Evolutionary conservation across 1,284 basidiomycete genomes (phyloP), one percentile per base, ranked within the genome.

Genomic region (Cryptococcus amylolentus): DNA sequence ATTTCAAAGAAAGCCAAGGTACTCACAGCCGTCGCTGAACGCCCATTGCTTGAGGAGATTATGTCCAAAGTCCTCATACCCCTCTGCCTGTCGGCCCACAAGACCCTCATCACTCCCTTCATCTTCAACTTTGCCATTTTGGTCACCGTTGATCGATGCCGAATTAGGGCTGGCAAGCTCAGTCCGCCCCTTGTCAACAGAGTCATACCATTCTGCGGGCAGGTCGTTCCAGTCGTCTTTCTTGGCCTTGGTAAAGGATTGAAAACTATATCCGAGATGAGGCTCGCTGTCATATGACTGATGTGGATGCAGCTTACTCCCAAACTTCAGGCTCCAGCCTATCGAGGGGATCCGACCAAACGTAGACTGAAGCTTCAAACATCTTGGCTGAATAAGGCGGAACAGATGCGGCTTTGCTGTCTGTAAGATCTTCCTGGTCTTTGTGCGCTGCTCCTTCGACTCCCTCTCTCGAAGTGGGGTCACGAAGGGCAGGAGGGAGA

Each of bases 291-390:
- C 41, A 42, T 18, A n/a, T 8, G 39, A 13, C 8, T 18, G 41
- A 42, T 23, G 41, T n/a, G 41, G 2, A 10, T 23, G 41, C 41
- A 13, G 84, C 84, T 68, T 85, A 92, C 16, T 84, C 83, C 91
- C 92, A 95, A 2, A 88, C 75, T 20, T 80, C 78, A 0, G 83
- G 80, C 40, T 84, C 79, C 10, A 94, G 78, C 13, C 61, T 59
- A 2, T 74, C 61, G 0, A 72, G 63, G 0, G 81, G 71, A 2
- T 67, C 72, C n/a, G 66, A 71, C 83, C 86, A 93, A 31, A 91
- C 80, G 70, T 94, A 94, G 1, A 86, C 86, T 61, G 87, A 80
- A 0, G 82, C 86, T 10, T 56, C 47, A 0, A 44, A 50, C 35
- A 60, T 55, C 31, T 35, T 7, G 31, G 31, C 31, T 35, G 31